Conservation (phyloP, 257 asterid species). For the Nyctanthes arbortristis region DNA sequence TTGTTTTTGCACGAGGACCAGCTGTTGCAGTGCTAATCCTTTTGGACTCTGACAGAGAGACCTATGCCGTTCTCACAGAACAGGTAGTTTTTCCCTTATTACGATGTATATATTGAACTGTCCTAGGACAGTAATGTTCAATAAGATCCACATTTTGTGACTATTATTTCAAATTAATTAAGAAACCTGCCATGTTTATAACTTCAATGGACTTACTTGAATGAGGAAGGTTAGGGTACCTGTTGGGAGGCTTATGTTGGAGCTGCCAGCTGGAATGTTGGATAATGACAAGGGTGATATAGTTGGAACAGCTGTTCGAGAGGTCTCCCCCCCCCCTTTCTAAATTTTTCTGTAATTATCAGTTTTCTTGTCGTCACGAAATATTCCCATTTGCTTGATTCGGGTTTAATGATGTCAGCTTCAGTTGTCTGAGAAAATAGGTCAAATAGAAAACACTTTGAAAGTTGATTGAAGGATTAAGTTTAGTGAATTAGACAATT, state of each 20-base stretch:
- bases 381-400: neutral
- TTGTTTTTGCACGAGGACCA: conserved; percentile 91
- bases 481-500: neutral
- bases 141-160: neutral
- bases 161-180: neutral
- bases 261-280: conserved; percentile 96
- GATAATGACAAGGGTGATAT: conserved; percentile 89
- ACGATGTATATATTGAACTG: neutral
- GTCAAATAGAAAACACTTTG: neutral
- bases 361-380: conserved; percentile 1
- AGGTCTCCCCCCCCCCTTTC: conserved; percentile 53
- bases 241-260: conserved; percentile 88
- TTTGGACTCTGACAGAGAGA: conserved; percentile 78
- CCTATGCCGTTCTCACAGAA: conserved; percentile 88
- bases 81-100: conserved; percentile 49
- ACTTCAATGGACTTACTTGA: conserved; percentile 20
- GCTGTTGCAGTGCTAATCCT: conserved; percentile 95
- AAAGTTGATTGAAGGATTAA: neutral
- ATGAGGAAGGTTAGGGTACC: conserved; percentile 85
- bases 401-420: neutral
- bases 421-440: neutral
- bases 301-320: conserved; percentile 92
- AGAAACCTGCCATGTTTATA: neutral
- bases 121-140: neutral
- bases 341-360: neutral